phyloP scores from a whole-genome alignment of 106 monocot species.

The Chionographis japonica region DNA sequence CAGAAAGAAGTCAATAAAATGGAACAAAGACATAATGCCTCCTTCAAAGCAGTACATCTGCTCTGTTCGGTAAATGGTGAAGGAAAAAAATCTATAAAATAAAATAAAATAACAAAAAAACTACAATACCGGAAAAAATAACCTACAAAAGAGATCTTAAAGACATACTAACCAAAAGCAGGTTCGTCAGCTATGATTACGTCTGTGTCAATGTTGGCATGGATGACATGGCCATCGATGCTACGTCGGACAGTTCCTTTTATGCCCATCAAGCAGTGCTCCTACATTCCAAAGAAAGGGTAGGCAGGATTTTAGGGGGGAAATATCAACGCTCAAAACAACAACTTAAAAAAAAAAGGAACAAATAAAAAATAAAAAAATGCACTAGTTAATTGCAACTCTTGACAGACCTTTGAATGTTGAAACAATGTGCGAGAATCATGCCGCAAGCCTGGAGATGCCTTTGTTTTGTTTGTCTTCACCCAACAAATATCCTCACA shows the following conservation, averaged over 20 bases:
- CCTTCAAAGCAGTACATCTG: too few relatives aligned
- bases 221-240: slow-evolving; percentile 98
- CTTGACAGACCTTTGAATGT: slow-evolving; percentile 75
- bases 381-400: neutral
- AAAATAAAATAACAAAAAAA: neutral
- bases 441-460: slow-evolving; percentile 75
- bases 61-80: too few relatives aligned
- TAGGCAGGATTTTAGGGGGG: neutral
- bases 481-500: slow-evolving; percentile 99
- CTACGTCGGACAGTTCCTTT: slow-evolving; percentile 98
- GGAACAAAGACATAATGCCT: too few relatives aligned
- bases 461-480: slow-evolving; percentile 94
- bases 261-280: slow-evolving; percentile 99
- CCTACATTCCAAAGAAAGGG: slow-evolving; percentile 31
- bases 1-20: too few relatives aligned
- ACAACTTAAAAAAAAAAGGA: neutral
- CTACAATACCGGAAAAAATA: neutral
- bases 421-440: slow-evolving; percentile 96
- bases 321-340: neutral
- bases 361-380: neutral
- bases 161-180: slow-evolving; percentile 61
- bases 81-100: too few relatives aligned
- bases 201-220: slow-evolving; percentile 99
- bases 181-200: slow-evolving; percentile 97
- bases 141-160: neutral